Base-by-base conservation (phyloP, 495 filamentous ascomycete genomes). In the Hypoxylon rickii region DNA sequence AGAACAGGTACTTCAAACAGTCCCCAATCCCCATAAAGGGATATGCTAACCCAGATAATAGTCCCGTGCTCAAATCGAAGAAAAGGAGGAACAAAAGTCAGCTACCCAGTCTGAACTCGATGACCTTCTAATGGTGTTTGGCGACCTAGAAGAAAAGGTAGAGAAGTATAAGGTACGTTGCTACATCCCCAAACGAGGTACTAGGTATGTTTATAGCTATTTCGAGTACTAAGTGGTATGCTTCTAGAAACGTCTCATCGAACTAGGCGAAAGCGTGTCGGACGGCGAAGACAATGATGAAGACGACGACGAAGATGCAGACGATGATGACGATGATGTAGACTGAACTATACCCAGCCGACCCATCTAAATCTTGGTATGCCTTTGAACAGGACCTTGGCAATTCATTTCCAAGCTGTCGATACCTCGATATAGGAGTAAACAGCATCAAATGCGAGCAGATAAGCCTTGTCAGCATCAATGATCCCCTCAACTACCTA, bases 111-210 rank as follows among this genome's bases (percentile, higher is more conserved):
- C 71, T 17, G 90, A 94, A 66, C 72, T 92, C 22, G 90, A 96
- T 59, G 90, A 96, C 70, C 75, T 96, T 61, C 73, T 96, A 31
- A 88, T 94, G 76, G 85, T 96, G 24, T 88, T 96, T 69, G 87
- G 82, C n/a, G 90, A 96, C 63, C 61, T 94, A n/a, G 90, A 96
- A 69, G 87, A 92, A 42, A 95, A 93, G 77, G 77, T 86, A 52
- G 76, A 79, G 7, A 83, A 83, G 51, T 91, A 94, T 64, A 94
- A 92, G 83, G 89, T 90, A 76, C 64, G 78, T 75, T 45, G 54
- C 20, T 8, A 24, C 19, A n/a, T n/a, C n/a, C n/a, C n/a, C n/a
- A n/a, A n/a, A n/a, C n/a, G n/a, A n/a, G n/a, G n/a, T n/a, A n/a
- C n/a, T n/a, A n/a, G n/a, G n/a, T n/a, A n/a, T n/a, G n/a, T n/a